Conservation (phyloP, 1,139 yeast genomes). For the Debaryomycetaceae sp. region DNA sequence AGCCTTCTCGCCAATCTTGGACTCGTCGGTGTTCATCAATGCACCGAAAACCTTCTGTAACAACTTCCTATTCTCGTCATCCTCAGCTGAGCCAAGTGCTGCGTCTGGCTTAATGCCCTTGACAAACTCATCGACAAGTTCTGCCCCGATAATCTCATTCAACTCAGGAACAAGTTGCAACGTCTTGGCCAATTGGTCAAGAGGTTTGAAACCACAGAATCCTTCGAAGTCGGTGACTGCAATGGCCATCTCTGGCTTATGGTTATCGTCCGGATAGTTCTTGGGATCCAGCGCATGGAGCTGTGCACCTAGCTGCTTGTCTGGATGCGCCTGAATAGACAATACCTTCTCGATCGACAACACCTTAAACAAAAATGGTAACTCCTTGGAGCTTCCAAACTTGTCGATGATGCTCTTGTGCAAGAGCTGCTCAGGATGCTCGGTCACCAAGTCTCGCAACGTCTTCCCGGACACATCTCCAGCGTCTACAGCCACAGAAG, state of each 20-base stretch:
- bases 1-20: constrained; percentile 52
- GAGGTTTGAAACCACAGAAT: constrained; percentile 95
- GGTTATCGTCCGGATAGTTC: constrained; percentile 96
- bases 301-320: constrained; percentile 73
- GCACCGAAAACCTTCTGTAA: constrained; percentile 73
- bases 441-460: constrained; percentile 62
- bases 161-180: constrained; percentile 75
- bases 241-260: constrained; percentile 98
- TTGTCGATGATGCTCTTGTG: constrained; percentile 57
- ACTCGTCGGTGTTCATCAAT: constrained; percentile 76
- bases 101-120: constrained; percentile 46
- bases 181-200: constrained; percentile 66
- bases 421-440: constrained; percentile 57
- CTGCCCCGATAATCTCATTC: constrained; percentile 62
- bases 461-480: constrained; percentile 38
- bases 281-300: constrained; percentile 82
- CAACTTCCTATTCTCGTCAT: constrained; percentile 52
- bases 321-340: constrained; percentile 97
- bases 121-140: constrained; percentile 50
- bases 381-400: constrained; percentile 66
- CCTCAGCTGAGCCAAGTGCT: constrained; percentile 44
- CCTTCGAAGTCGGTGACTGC: constrained; percentile 96
- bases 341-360: constrained; percentile 88
- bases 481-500: constrained; percentile 57
- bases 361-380: constrained; percentile 93